Base-by-base conservation (phyloP, 805 yeast genomes). In the Lipomyces sp. region DNA sequence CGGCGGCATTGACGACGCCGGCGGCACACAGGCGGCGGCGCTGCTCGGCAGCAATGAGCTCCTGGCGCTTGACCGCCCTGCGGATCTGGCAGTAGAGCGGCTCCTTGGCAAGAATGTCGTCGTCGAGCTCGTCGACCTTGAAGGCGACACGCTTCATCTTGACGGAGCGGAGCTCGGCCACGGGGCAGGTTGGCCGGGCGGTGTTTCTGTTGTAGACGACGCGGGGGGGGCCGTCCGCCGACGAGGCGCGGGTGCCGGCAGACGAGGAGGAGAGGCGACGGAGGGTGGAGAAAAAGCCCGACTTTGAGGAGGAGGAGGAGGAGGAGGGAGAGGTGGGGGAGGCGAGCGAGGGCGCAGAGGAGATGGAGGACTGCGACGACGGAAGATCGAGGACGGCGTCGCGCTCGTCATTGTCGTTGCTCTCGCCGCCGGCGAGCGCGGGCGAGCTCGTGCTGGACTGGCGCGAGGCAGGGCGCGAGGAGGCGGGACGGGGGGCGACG, bases 111-210 rank as follows among this genome's bases (percentile, higher is more conserved):
- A 55, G 43, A 18, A 24, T 28, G 22, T 53, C 54, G 37, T 55
- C 59, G 40, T 56, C 58, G 24, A 55, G 45, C 33, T 47, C 55
- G 43, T 51, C 57, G 32, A 55, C 59, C 14, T 45, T 44, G 45
- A 55, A 55, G 26, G 55, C 52, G 11, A 55, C 59, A 4, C 59
- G 53, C 43, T 47, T 46, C 44, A 50, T 28, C 14, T 35, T 41
- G 33, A 47, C 16, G 22, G 26, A 4, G 14, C 34, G 38, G 11
- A 55, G 44, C 23, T 55, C 59, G n/a, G 44, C 23, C 13, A 55
- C 39, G 31, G 59, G 59, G 24, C 59, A 55, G 10, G 21, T 6
- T 4, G 43, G 46, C 21, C 59, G 51, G 14, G 21, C 44, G 11
- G 36, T n/a, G 43, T 47, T 55, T 35, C 45, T 55, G 49, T 55